Evolutionary conservation across 495 filamentous ascomycete genomes (phyloP).

Genomic region (Penicillium cataractarum): DNA sequence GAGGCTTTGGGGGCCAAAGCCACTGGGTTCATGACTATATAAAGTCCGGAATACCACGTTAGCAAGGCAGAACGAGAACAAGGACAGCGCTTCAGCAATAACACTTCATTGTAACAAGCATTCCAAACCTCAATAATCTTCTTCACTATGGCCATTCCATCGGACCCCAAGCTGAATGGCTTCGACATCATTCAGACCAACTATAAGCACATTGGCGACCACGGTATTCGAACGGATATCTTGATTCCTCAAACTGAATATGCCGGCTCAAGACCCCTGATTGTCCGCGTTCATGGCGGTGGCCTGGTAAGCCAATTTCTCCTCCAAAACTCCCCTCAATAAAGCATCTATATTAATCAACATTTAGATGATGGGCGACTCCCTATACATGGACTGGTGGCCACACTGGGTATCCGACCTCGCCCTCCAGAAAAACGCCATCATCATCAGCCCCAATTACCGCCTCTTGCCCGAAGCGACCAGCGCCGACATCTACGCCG

Average conservation of each 20-base stretch:
- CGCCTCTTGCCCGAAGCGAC: constrained; percentile 54
- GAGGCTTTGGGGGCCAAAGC: background rate
- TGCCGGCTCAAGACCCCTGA: constrained; percentile 30
- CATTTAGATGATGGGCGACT: constrained; percentile 33
- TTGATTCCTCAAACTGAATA: constrained; percentile 30
- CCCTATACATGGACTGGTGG: constrained; percentile 34
- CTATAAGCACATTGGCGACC: constrained; percentile 37
- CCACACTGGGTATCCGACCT: constrained; percentile 39
- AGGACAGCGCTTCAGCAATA: background rate
- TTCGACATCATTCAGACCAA: constrained; percentile 37
- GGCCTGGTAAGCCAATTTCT: constrained; percentile 30
- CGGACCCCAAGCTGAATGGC: constrained; percentile 27
- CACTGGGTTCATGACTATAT: background rate
- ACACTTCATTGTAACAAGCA: background rate
- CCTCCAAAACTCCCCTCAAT: background rate
- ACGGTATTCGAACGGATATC: constrained; percentile 39
- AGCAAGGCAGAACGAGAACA: background rate
- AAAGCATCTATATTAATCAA: constrained; percentile 1
- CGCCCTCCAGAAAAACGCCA: constrained; percentile 35
- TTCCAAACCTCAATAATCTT: background rate
- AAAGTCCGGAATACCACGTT: background rate
- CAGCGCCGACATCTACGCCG: constrained; percentile 50
- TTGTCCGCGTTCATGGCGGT: constrained; percentile 40
- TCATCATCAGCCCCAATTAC: constrained; percentile 53
- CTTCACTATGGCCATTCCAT: constrained; percentile 9